Percentiles rank a stretch among this genome's conserved stretches.
Conservation (phyloP, 2,329 filamentous ascomycete species). For the Niveomyces coronatus region DNA sequence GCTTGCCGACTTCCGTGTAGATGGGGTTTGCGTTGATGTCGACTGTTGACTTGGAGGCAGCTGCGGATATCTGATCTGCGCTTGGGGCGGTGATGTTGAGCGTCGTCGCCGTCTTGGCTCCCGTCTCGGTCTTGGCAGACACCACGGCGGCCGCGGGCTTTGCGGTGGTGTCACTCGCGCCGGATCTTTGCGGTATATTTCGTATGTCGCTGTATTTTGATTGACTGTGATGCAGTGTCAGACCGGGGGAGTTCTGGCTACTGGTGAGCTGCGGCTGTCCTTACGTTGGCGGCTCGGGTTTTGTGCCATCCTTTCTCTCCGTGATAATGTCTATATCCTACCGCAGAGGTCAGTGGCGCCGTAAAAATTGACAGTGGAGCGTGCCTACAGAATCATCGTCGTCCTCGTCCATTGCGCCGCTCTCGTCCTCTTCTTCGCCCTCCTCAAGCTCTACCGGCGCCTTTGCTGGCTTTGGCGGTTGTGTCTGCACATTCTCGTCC, state of each 20-base stretch:
- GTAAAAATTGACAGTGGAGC: not conserved
- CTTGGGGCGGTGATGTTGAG: constrained; percentile 28
- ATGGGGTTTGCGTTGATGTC: constrained; percentile 76
- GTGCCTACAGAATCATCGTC: constrained; percentile 40
- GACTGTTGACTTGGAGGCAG: constrained; percentile 71
- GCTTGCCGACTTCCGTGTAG: constrained; percentile 70
- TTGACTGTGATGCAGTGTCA: constrained; percentile 30
- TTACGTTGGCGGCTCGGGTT: constrained; percentile 48
- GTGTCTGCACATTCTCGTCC: constrained; percentile 21
- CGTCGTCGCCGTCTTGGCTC: constrained; percentile 21
- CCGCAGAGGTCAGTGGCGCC: not conserved
- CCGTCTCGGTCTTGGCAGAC: constrained; percentile 29
- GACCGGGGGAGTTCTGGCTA: not conserved
- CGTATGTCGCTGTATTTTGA: constrained; percentile 54
- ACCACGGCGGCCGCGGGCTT: constrained; percentile 37
- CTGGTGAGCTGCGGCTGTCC: constrained; percentile 14
- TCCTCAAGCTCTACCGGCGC: constrained; percentile 49
- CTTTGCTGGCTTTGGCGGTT: constrained; percentile 17
- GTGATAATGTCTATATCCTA: constrained; percentile 61
- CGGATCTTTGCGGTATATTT: constrained; percentile 52
- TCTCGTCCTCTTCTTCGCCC: constrained; percentile 54
- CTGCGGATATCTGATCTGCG: constrained; percentile 45
- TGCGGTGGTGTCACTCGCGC: constrained; percentile 38
- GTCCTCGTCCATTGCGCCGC: constrained; percentile 50
- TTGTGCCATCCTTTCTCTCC: constrained; percentile 54